phyloP scores from a whole-genome alignment of 805 yeast species.

The Candida qinlingensis region DNA sequence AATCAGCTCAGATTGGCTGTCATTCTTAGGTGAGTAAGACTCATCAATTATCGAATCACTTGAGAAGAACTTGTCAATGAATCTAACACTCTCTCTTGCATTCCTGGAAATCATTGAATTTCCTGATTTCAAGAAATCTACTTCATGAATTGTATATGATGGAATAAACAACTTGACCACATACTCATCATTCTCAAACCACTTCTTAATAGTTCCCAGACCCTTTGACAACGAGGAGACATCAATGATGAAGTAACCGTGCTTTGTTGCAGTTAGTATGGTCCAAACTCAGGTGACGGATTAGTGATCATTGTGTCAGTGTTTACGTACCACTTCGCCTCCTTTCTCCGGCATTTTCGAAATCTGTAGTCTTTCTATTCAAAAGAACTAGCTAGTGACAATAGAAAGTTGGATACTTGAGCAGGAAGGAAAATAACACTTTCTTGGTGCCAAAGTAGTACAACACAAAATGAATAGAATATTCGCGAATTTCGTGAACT shows the following conservation, averaged over 20 bases:
- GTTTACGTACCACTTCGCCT: not conserved
- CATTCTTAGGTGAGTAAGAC: not conserved
- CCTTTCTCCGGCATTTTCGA: not conserved
- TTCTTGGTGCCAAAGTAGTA: too few species aligned
- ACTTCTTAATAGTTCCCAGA: conserved; percentile 58
- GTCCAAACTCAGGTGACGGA: not conserved
- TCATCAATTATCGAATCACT: not conserved
- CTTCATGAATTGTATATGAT: conserved; percentile 50
- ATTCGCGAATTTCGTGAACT: too few species aligned
- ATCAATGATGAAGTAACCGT: conserved; percentile 47
- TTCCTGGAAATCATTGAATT: conserved; percentile 51
- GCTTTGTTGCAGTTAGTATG: not conserved
- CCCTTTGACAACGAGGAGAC: conserved; percentile 67
- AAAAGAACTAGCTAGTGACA: too few species aligned
- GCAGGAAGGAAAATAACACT: too few species aligned
- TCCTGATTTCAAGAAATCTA: conserved; percentile 54
- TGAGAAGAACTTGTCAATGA: conserved; percentile 42
- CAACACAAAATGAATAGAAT: too few species aligned
- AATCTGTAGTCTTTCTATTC: too few species aligned
- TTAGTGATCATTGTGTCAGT: too few species aligned
- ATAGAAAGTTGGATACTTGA: too few species aligned
- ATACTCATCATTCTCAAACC: conserved; percentile 39
- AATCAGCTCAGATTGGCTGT: conserved; percentile 21
- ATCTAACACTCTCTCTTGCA: conserved; percentile 59
- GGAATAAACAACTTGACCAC: conserved; percentile 46